These are phyloP conservation scores for Lentinula detonsa DNA, from an alignment of 768 basidiomycete species.

Conservation along the genomic window DNA sequence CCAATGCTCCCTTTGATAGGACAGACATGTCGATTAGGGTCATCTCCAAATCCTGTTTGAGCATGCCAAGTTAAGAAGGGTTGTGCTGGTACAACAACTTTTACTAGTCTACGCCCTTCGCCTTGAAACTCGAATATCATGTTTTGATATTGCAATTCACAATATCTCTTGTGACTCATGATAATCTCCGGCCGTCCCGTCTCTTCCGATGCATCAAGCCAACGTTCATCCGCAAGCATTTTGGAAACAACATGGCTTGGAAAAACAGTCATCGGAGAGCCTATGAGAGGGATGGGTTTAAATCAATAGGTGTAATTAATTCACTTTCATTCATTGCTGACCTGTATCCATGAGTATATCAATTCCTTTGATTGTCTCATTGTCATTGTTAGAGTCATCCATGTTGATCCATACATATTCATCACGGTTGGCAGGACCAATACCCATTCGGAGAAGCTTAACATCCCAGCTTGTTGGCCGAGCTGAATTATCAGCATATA, in stretches of 20 bases:
- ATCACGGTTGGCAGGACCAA: neutral
- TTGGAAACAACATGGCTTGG: neutral
- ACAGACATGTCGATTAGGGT: neutral
- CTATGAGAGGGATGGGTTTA: neutral
- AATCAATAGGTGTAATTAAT: neutral
- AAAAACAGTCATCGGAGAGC: neutral
- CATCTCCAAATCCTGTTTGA: neutral
- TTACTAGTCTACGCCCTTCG: neutral
- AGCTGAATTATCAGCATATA: neutral
- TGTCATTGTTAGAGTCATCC: neutral
- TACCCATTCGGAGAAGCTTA: neutral
- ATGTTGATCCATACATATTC: neutral
- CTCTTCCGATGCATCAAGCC: neutral
- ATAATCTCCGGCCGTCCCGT: slow-evolving; percentile 39
- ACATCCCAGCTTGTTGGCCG: neutral
- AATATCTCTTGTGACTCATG: neutral
- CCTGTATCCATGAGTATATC: neutral
- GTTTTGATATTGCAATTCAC: neutral
- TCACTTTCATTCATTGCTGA: neutral
- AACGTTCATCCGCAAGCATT: neutral
- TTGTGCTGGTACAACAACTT: neutral
- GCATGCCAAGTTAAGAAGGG: neutral
- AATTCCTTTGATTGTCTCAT: neutral
- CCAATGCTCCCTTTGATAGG: neutral
- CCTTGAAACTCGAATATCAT: neutral